Evolutionary conservation across 495 filamentous ascomycete genomes (phyloP), one percentile per base, ranked within the genome.

Genomic region (Thozetella sp.): DNA sequence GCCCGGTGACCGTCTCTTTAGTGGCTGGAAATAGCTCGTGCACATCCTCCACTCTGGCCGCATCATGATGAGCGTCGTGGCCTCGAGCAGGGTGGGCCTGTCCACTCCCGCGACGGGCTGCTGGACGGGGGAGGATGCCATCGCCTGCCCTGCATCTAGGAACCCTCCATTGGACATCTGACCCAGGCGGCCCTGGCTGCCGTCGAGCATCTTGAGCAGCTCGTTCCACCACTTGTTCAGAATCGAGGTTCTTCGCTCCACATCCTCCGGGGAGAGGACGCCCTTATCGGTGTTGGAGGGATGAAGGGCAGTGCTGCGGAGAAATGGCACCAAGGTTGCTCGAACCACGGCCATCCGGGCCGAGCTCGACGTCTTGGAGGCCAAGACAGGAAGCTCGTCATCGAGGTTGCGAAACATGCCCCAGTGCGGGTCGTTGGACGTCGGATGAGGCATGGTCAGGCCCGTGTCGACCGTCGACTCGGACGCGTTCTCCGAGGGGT

Each of bases 221-320:
- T 89, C 93, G 37, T 84, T 91, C 95, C 95, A 99, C 95, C 95
- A 99, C 68, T 92, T 95, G 66, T 97, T 93, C 45, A 98, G 77
- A 34, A 96, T 90, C 37, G 86, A 86, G 3, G 90, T 84, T 57
- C 95, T 82, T 34, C 91, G 85, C 59, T 99, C 95, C 45, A 98
- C 72, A 69, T 97, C 93, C 78, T 97, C 95, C 4, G 92, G 81
- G 26, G 85, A 76, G 20, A 81, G 60, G 25, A 62, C 24, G 34
- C 79, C 79, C 60, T 78, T 81, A 52, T 80, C 82, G 62, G 78
- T 81, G 61, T 86, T 89, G 3, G 90, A 93, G 1, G 85, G 74
- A 64, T 95, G 89, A n/a, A 84, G 71, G 48, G 85, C 82, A 63
- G 93, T 86, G 51, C 83, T 88, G 54, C 83, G 80, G 37, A 99